Conservation (phyloP, 805 yeast genomes). For the Candida ortonii region DNA sequence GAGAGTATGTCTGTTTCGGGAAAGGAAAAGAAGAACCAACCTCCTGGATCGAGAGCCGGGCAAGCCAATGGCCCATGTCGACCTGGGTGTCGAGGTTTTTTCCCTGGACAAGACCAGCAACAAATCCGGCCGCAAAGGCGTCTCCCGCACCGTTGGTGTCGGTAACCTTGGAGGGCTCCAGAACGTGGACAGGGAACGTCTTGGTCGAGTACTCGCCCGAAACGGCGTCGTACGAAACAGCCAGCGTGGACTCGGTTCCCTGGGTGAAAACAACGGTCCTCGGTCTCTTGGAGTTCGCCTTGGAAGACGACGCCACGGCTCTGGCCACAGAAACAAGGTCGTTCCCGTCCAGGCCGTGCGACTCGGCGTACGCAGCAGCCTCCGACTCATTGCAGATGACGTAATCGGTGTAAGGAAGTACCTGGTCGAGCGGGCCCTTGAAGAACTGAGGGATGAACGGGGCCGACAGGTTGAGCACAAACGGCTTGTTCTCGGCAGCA, state of each 20-base stretch:
- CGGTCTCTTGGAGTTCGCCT: slow-evolving; percentile 60
- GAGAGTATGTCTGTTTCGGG: slow-evolving; percentile 56
- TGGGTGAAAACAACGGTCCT: slow-evolving; percentile 94
- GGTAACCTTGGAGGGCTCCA: slow-evolving; percentile 62
- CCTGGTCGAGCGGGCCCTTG: slow-evolving; percentile 81
- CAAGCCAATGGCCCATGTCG: slow-evolving; percentile 95
- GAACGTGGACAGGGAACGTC: slow-evolving; percentile 66
- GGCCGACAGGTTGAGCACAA: slow-evolving; percentile 86
- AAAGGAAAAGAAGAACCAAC: slow-evolving; percentile 92
- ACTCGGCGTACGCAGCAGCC: slow-evolving; percentile 89
- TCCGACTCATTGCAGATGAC: slow-evolving; percentile 96
- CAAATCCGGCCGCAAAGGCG: slow-evolving; percentile 95
- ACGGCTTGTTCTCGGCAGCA: slow-evolving; percentile 36
- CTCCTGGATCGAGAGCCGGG: slow-evolving; percentile 85
- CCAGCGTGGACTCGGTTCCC: slow-evolving; percentile 87
- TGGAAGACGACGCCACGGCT: slow-evolving; percentile 74
- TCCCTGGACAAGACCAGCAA: slow-evolving; percentile 81
- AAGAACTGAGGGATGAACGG: slow-evolving; percentile 96
- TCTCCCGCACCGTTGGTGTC: slow-evolving; percentile 99
- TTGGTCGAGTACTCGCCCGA: slow-evolving; percentile 46
- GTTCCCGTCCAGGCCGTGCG: slow-evolving; percentile 62
- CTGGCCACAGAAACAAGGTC: slow-evolving; percentile 79
- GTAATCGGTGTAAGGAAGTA: slow-evolving; percentile 83
- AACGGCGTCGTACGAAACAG: slow-evolving; percentile 55
- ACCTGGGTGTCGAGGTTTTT: slow-evolving; percentile 57